These are phyloP conservation scores for Cokeromyces recurvatus DNA, from an alignment of 371 early-diverging fungal genomes.

Conservation along the genomic window DNA sequence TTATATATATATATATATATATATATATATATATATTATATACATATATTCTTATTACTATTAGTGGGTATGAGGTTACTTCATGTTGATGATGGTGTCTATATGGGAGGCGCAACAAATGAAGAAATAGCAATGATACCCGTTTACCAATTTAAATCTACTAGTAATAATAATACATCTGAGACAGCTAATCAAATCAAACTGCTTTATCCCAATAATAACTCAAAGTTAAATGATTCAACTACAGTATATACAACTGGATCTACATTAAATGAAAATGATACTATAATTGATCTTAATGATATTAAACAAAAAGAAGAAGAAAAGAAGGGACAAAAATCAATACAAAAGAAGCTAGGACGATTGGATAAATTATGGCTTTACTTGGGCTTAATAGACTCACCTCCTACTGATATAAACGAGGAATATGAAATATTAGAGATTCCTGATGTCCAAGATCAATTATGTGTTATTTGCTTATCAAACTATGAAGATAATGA, in stretches of 20 bases:
- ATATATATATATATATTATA: too few relatives aligned
- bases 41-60: neutral
- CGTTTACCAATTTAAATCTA: slow-evolving; percentile 36
- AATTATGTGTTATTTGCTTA: slow-evolving; percentile 61
- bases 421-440: slow-evolving; percentile 26
- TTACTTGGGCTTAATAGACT: slow-evolving; percentile 23
- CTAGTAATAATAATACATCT: neutral
- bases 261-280: neutral
- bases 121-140: slow-evolving; percentile 58
- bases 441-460: slow-evolving; percentile 37
- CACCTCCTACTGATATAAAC: slow-evolving; percentile 11
- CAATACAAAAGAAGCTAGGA: slow-evolving; percentile 5
- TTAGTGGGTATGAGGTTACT: slow-evolving; percentile 54
- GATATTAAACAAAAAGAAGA: slow-evolving; percentile 7
- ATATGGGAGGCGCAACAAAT: slow-evolving; percentile 57
- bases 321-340: slow-evolving; percentile 6
- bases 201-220: neutral
- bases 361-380: slow-evolving; percentile 26
- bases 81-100: slow-evolving; percentile 52
- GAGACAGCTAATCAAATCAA: neutral
- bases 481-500: slow-evolving; percentile 63
- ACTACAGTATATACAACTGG: neutral
- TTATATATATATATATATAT: neutral
- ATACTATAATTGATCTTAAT: slow-evolving; percentile 11
- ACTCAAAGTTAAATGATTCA: neutral